Percentiles rank a stretch among this genome's conserved stretches.
These are phyloP conservation scores for Geotrichum cucujoidarum DNA, from an alignment of 1,139 yeast genomes.

Conservation along the genomic window DNA sequence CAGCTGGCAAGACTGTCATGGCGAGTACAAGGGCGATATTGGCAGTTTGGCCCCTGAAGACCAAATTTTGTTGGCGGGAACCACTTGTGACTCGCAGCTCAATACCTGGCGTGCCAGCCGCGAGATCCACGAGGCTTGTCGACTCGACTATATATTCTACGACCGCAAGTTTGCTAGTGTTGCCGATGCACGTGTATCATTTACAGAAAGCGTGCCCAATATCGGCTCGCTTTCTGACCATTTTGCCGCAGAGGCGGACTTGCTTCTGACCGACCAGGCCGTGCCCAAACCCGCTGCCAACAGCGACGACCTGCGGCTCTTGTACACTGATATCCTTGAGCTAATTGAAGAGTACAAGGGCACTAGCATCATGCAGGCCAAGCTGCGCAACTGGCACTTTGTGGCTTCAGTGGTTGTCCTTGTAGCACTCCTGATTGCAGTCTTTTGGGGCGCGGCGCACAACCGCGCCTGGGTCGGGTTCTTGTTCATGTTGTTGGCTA, in stretches of 20 bases:
- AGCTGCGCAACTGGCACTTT: slow-evolving; percentile 65
- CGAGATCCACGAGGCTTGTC: slow-evolving; percentile 66
- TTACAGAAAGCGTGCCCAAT: slow-evolving; percentile 61
- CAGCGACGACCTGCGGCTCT: slow-evolving; percentile 24
- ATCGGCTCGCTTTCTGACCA: slow-evolving; percentile 83
- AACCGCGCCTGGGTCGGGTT: slow-evolving; percentile 53
- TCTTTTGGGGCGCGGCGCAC: slow-evolving; percentile 52
- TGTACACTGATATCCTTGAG: slow-evolving; percentile 53
- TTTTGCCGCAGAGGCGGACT: slow-evolving; percentile 72
- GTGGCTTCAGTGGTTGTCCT: slow-evolving; percentile 48
- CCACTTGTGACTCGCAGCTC: slow-evolving; percentile 81
- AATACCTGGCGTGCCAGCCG: slow-evolving; percentile 81
- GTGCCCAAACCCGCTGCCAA: slow-evolving; percentile 11
- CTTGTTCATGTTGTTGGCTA: slow-evolving; percentile 45
- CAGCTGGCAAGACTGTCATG: slow-evolving; percentile 74
- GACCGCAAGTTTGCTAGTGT: slow-evolving; percentile 54
- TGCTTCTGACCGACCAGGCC: slow-evolving; percentile 33
- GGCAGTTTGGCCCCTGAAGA: slow-evolving; percentile 51
- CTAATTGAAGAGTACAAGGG: slow-evolving; percentile 54
- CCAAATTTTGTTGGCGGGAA: slow-evolving; percentile 69
- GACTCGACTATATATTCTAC: slow-evolving; percentile 84
- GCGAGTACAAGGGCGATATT: slow-evolving; percentile 39
- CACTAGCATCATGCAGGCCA: slow-evolving; percentile 55
- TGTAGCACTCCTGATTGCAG: slow-evolving; percentile 50
- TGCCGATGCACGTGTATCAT: slow-evolving; percentile 58